These are phyloP conservation scores for Pichia pseudocactophila DNA, from an alignment of 805 yeast genomes.

Conservation along the genomic window DNA sequence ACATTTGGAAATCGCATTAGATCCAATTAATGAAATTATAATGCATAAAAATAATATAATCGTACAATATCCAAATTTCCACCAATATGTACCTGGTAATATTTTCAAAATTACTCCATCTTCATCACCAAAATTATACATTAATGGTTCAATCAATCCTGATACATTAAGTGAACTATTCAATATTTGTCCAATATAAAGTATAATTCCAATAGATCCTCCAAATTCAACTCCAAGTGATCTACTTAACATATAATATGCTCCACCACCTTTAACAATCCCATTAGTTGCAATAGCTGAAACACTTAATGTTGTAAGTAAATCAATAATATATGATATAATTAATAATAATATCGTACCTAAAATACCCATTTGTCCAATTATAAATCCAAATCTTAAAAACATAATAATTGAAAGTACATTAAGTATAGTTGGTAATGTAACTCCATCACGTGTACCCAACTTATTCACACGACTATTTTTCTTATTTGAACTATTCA, in stretches of 20 bases:
- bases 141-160: constrained; percentile 86
- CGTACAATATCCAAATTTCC: constrained; percentile 66
- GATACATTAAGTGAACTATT: constrained; percentile 91
- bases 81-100: constrained; percentile 59
- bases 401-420: constrained; percentile 93
- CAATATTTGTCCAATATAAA: constrained; percentile 88
- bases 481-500: no score
- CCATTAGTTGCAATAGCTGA: constrained; percentile 98
- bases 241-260: constrained; percentile 93
- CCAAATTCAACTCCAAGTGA: constrained; percentile 97
- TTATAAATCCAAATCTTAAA: constrained; percentile 85
- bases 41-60: constrained; percentile 62
- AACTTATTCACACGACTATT: constrained; percentile 36
- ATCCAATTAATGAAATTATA: constrained; percentile 69
- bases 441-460: constrained; percentile 82
- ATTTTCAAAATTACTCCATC: constrained; percentile 47
- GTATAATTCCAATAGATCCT: constrained; percentile 92
- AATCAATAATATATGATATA: constrained; percentile 70
- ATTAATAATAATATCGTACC: constrained; percentile 64
- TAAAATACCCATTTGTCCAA: constrained; percentile 87
- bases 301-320: constrained; percentile 79
- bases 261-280: constrained; percentile 96
- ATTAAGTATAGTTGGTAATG: constrained; percentile 87
- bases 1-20: constrained; percentile 71
- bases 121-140: constrained; percentile 62